Base-by-base conservation (phyloP, 257 asterid species). In the Solanum chaucha region DNA sequence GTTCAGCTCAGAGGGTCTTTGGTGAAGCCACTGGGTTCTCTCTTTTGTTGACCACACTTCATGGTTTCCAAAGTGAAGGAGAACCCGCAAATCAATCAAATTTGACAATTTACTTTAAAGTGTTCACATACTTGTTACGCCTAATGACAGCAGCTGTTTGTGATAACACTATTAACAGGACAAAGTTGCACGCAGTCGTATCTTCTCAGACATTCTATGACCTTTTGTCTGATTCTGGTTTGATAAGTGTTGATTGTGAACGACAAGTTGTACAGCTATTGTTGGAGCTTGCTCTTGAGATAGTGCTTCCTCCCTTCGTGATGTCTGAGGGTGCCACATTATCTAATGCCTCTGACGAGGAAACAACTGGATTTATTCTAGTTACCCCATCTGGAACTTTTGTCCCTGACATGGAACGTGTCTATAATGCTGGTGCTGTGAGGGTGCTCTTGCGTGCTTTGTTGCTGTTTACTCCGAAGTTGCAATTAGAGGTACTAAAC, bases 1-100 rank as follows among this genome's bases (percentile, higher is more conserved):
- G 83, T 85, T 92, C 98, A 24, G 98, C 99, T 88, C 99, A 93
- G 93, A 93, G 98, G 93, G 98, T 96, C 90, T 97, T 97, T 93
- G 99, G 99, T 88, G 99, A 96, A 92, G 94, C 98, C 87, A 94
- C 99, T 88, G 99, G 99, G 61, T 96, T 97, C 91, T 97, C 99
- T 90, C 98, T 97, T 88, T 87, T 97, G 85, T 88, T 96, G 70
- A 95, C 99, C 88, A 95, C 98, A 36, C 98, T 97, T 87, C 99
- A 97, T 84, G 90, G 94, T 87, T 93, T 97, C 87, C 98, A 93
- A 89, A 94, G 90, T 87, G 96, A 94, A 30, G 94, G 90, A 85
- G 95, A 93, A 83, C 90, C 87, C 48, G 84, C 89, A 88, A 89
- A 87, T 86, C 93, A 88, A 88, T 87, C 93, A 85, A 87, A 91